A percentile compares a stretch with the other conserved stretches of the same genome.
phyloP scores from a whole-genome alignment of 768 basidiomycete species.

The Lyophyllum decastes region DNA sequence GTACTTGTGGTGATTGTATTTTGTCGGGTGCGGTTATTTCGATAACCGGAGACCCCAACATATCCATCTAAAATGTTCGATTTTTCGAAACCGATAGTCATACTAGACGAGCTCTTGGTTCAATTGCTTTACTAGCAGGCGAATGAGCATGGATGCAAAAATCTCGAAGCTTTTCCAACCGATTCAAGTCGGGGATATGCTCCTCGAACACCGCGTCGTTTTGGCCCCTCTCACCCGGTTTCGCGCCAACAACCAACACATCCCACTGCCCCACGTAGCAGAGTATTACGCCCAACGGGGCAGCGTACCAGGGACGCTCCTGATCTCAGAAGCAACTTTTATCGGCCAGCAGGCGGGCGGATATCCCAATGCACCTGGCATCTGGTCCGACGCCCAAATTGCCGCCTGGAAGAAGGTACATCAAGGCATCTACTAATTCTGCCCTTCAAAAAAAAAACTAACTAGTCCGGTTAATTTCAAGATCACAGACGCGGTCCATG shows the following conservation, averaged over 20 bases:
- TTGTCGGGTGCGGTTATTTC: neutral
- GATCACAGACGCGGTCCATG: conserved; percentile 48
- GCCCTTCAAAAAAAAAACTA: neutral
- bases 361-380: conserved; percentile 54
- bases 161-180: conserved; percentile 38
- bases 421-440: no score
- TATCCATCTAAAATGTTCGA: no score
- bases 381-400: conserved; percentile 63
- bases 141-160: neutral
- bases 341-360: conserved; percentile 53
- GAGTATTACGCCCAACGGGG: conserved; percentile 40
- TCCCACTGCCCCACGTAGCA: conserved; percentile 30
- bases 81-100: no score
- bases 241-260: conserved; percentile 16
- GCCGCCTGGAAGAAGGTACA: conserved; percentile 55
- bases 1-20: no score
- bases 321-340: conserved; percentile 48
- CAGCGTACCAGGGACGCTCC: conserved; percentile 37
- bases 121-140: no score
- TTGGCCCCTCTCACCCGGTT: conserved; percentile 33
- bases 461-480: neutral
- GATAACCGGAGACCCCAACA: no score
- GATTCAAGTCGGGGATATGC: conserved; percentile 33
- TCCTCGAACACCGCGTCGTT: conserved; percentile 46
- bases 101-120: no score